Percentiles rank a stretch among this genome's conserved stretches.
Conservation (phyloP, 192 early-diverging fungal species). For the Phlyctochytrium arcticum region DNA sequence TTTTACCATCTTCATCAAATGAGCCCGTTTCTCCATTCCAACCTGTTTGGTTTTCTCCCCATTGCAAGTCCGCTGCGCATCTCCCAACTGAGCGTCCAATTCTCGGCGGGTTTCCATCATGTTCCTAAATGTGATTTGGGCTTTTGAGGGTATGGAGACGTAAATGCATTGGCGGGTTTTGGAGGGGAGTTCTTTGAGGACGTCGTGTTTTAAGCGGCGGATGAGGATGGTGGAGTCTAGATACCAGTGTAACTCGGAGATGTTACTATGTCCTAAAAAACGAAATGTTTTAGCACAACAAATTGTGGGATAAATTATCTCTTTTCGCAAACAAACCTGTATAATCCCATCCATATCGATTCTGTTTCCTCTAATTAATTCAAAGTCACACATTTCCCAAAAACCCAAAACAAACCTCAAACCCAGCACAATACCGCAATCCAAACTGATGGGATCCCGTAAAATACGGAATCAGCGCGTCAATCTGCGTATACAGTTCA, state of each 20-base stretch:
- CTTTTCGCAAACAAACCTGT: slow-evolving; percentile 20
- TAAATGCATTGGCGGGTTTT: slow-evolving; percentile 40
- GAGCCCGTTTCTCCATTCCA: background rate
- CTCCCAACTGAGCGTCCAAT: background rate
- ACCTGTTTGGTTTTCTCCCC: background rate
- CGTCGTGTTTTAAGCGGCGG: slow-evolving; percentile 43
- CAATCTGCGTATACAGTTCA: slow-evolving; percentile 25
- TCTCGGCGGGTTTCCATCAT: background rate
- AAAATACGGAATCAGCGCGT: slow-evolving; percentile 19
- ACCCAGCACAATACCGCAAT: slow-evolving; percentile 29
- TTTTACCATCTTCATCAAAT: slow-evolving; percentile 5
- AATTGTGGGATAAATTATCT: no score
- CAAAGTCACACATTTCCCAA: background rate
- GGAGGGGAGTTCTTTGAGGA: slow-evolving; percentile 34
- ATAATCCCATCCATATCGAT: slow-evolving; percentile 37
- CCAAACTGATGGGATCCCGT: slow-evolving; percentile 18
- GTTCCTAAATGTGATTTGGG: slow-evolving; percentile 11
- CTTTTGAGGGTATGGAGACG: slow-evolving; percentile 14
- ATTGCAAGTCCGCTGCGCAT: background rate
- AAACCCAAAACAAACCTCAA: background rate
- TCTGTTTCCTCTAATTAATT: background rate
- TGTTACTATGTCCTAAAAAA: slow-evolving; percentile 36
- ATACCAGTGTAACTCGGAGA: slow-evolving; percentile 38
- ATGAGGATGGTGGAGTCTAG: slow-evolving; percentile 42
- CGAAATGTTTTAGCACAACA: no score